Base-by-base conservation (phyloP, 768 basidiomycete genomes). In the Boletus barrowsii region DNA sequence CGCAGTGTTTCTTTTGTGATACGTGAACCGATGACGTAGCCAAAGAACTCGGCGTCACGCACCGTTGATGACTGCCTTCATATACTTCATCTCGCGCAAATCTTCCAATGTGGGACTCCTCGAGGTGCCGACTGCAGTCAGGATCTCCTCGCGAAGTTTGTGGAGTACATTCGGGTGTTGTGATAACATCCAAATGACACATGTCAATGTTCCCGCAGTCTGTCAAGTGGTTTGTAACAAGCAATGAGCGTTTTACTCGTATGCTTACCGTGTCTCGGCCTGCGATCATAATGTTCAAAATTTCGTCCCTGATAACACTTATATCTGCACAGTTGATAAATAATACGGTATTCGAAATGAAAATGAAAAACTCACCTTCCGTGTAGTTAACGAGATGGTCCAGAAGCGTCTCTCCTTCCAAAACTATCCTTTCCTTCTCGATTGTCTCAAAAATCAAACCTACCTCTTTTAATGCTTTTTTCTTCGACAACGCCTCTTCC, bases 401-500 rank as follows among this genome's bases (percentile, higher is more conserved):
- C 1, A 70, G 58, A 9, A 71, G n/a, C 4, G 68, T 71, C 11
- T 69, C 61, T 17, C 56, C 69, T 30, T 69, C 69, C 26, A 33
- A 10, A 18, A 49, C 47, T 13, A 51, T 55, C 13, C 29, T 52
- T 15, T 51, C 53, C n/a, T 51, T 60, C 18, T 51, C 29, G 5
- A 6, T 33, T 32, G 51, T 50, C 2, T 55, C 51, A 14, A 49
- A 22, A 29, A 51, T 62, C 22, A 68, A 68, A 18, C 59, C 63
- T 5, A 59, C 54, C 11, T 67, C 66, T 8, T 58, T 56, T 47
- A 49, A 47, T 22, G 57, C 62, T 45, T 61, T 65, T 60, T 73
- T 77, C 58, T 71, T 75, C 59, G 62, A 62, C 4, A 84, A 54
- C 1, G 81, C 81, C 33, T 78, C 74, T 35, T 67, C 54, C 53